Base-by-base conservation (phyloP, 768 basidiomycete genomes). In the Russula brevipes region DNA sequence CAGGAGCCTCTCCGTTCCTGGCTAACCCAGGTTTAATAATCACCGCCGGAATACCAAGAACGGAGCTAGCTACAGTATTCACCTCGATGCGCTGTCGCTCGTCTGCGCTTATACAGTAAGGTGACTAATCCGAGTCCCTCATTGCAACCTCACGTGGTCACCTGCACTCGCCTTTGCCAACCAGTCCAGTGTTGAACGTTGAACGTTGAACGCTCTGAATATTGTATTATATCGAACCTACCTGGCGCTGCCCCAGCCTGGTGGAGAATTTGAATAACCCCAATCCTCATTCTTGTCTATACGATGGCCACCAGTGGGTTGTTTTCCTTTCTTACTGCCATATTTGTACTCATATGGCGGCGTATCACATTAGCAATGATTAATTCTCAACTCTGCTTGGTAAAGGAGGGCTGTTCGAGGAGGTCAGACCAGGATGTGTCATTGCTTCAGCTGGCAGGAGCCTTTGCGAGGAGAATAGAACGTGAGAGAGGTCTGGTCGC, bases 401-500 rank as follows among this genome's bases (percentile, higher is more conserved):
- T 47, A 53, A 49, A 44, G 11, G 50, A 58, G n/a, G 51, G 1
- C 24, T 24, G 24, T 24, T 24, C 24, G 24, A 24, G 46, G 36
- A 50, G 35, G 35, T 16, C 39, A 36, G 44, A 57, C 17, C 56
- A 51, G 42, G 49, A 63, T 10, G 10, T 31, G 38, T 59, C 57
- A 11, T 33, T 63, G 30, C 57, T 63, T 42, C 62, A 63, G 45
- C 45, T 63, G 31, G 62, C 57, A 59, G 62, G 59, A 54, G 62
- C 62, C 19, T 54, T 63, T 46, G 44, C 57, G 41, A 59, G 45
- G 19, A 63, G 45, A 33, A 30, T 59, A 35, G 57, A 41, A 19
- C 62, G 50, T 30, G 62, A 63, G 57, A 54, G 38, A 17, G 35
- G 31, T 8, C 14, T 33, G 6, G 52, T 63, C 16, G 14, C 56